A percentile compares a stretch with the other conserved stretches of the same genome.
These are phyloP conservation scores for Amanita molliuscula DNA, from an alignment of 768 basidiomycete genomes.

Conservation along the genomic window DNA sequence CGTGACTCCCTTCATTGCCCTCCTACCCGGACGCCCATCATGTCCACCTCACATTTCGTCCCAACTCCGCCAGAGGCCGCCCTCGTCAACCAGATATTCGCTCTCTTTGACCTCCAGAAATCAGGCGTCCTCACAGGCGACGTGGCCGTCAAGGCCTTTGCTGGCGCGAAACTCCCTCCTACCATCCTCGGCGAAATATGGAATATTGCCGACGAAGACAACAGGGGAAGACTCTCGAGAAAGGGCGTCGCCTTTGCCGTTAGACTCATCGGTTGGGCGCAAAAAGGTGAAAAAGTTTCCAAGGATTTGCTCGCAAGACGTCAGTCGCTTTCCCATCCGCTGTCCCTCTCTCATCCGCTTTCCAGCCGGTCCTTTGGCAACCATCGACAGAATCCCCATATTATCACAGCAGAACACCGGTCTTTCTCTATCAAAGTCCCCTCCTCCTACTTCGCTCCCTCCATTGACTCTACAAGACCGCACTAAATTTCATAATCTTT, in stretches of 20 bases:
- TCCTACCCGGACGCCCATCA: slow-evolving; percentile 17
- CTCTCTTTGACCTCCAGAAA: slow-evolving; percentile 65
- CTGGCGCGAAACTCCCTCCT: slow-evolving; percentile 72
- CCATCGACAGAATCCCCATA: slow-evolving; percentile 58
- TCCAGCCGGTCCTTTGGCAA: slow-evolving; percentile 76
- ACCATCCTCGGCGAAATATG: slow-evolving; percentile 86
- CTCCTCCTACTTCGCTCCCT: slow-evolving; percentile 48
- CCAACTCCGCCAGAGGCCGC: slow-evolving; percentile 40
- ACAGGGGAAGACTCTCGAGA: slow-evolving; percentile 85
- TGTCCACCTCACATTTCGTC: slow-evolving; percentile 32
- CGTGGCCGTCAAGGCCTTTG: slow-evolving; percentile 79
- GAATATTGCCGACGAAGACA: slow-evolving; percentile 85
- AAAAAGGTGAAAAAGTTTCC: slow-evolving; percentile 67
- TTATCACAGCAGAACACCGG: slow-evolving; percentile 50
- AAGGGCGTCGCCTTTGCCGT: slow-evolving; percentile 83
- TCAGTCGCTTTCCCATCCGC: slow-evolving; percentile 28
- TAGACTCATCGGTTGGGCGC: slow-evolving; percentile 89
- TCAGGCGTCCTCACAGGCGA: slow-evolving; percentile 84
- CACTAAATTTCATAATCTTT: slow-evolving; percentile 74
- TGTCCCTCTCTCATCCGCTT: slow-evolving; percentile 8
- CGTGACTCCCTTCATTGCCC: background rate
- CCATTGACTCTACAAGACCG: slow-evolving; percentile 71
- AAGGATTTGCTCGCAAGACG: slow-evolving; percentile 59
- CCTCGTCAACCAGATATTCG: slow-evolving; percentile 66
- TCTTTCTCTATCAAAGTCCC: slow-evolving; percentile 54